Percentiles rank a stretch among this genome's conserved stretches.
phyloP scores from a whole-genome alignment of 306 rosid genomes.

The Medicago truncatula region DNA sequence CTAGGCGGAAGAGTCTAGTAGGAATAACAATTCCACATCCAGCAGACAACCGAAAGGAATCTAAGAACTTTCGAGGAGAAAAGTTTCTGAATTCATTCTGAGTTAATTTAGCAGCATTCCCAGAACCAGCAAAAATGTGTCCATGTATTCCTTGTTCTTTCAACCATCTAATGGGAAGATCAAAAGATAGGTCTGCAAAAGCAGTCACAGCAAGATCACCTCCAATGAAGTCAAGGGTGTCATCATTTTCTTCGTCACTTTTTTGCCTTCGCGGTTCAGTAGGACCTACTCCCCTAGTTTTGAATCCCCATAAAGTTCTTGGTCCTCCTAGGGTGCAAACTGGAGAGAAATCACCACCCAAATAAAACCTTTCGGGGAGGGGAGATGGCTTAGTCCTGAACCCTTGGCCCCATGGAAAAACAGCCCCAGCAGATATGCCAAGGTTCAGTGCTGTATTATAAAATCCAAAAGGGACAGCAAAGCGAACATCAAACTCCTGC shows the following conservation, averaged over 20 bases:
- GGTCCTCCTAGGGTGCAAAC: slow-evolving; percentile 86
- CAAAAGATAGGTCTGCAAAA: slow-evolving; percentile 86
- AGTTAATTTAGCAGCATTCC: slow-evolving; percentile 74
- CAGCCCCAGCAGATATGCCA: slow-evolving; percentile 78
- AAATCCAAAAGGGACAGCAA: slow-evolving; percentile 78
- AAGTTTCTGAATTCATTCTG: slow-evolving; percentile 71
- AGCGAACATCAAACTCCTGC: slow-evolving; percentile 85
- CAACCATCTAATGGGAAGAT: slow-evolving; percentile 80
- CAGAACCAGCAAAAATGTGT: slow-evolving; percentile 84
- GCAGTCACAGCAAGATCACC: slow-evolving; percentile 95
- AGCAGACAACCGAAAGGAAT: slow-evolving; percentile 71
- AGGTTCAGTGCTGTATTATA: slow-evolving; percentile 77
- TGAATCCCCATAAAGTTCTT: slow-evolving; percentile 84
- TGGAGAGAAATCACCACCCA: slow-evolving; percentile 96
- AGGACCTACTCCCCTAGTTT: slow-evolving; percentile 83
- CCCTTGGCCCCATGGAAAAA: slow-evolving; percentile 83
- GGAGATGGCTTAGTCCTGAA: slow-evolving; percentile 79
- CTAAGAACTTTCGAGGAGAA: slow-evolving; percentile 60
- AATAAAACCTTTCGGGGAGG: slow-evolving; percentile 82
- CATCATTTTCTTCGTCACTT: slow-evolving; percentile 49
- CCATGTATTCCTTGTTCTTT: slow-evolving; percentile 85
- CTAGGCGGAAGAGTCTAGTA: slow-evolving; percentile 76
- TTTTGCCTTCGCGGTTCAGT: slow-evolving; percentile 71
- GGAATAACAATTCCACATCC: slow-evolving; percentile 91
- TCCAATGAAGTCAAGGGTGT: slow-evolving; percentile 72